A percentile compares a stretch with the other conserved stretches of the same genome.
Conservation (phyloP, 2,329 filamentous ascomycete species). For the Ophiobolus disseminans region DNA sequence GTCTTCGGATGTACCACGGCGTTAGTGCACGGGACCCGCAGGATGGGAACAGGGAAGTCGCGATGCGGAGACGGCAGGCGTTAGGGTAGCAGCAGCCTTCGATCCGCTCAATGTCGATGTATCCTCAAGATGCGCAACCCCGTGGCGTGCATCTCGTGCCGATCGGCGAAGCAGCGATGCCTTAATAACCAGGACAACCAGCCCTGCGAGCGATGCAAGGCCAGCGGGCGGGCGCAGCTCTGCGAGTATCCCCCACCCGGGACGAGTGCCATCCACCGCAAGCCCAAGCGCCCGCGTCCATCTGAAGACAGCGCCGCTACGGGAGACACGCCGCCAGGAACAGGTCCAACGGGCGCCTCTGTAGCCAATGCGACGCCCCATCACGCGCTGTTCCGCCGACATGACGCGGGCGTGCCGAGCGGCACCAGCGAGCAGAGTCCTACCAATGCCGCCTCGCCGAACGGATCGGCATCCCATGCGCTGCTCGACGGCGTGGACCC, state of each 20-base stretch:
- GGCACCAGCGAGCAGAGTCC: constrained; percentile 21
- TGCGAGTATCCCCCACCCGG: constrained; percentile 50
- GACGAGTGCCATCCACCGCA: constrained; percentile 47
- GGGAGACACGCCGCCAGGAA: constrained; percentile 23
- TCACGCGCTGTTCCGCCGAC: constrained; percentile 21
- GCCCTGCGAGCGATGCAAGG: constrained; percentile 49
- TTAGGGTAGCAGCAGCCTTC: background rate
- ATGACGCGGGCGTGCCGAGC: constrained; percentile 36
- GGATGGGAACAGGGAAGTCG: too few species aligned
- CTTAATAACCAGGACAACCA: constrained; percentile 47
- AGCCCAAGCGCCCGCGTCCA: constrained; percentile 46
- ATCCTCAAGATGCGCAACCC: constrained; percentile 46
- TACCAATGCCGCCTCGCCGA: constrained; percentile 35
- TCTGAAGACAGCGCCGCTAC: constrained; percentile 33
- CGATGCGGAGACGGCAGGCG: too few species aligned
- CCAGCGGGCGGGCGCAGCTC: constrained; percentile 36
- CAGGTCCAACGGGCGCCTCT: constrained; percentile 8
- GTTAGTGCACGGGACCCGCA: too few species aligned
- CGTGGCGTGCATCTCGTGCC: constrained; percentile 48
- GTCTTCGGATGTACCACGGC: too few species aligned
- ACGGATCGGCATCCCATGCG: constrained; percentile 32
- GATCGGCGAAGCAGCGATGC: constrained; percentile 50
- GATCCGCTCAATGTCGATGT: background rate
- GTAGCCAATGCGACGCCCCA: constrained; percentile 17
- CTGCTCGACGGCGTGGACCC: constrained; percentile 46